These are phyloP conservation scores for Boletus coccyginus DNA, from an alignment of 768 basidiomycete genomes.

Conservation along the genomic window DNA sequence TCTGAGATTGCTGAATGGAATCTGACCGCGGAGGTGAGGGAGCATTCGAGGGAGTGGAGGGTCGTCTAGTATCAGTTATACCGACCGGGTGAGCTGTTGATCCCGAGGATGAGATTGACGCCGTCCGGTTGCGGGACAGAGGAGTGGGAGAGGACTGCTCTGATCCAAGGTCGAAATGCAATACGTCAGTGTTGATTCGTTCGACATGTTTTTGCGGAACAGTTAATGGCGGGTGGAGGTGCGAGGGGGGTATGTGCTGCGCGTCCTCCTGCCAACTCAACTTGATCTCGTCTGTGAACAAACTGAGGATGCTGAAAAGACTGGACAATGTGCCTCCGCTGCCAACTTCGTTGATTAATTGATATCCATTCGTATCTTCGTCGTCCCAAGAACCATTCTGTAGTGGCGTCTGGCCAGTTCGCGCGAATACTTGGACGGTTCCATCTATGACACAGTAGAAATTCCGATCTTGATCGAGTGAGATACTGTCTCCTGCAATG, in stretches of 20 bases:
- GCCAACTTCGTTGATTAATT: conserved; percentile 93
- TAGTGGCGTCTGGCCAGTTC: conserved; percentile 52
- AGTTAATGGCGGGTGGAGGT: conserved; percentile 19
- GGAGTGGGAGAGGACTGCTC: conserved; percentile 26
- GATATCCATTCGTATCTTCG: conserved; percentile 92
- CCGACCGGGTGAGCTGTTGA: conserved; percentile 61
- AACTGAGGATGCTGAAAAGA: conserved; percentile 92
- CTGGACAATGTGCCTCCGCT: conserved; percentile 94
- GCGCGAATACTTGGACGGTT: conserved; percentile 90
- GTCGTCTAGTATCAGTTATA: conserved; percentile 1
- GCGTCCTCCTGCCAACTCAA: conserved; percentile 85
- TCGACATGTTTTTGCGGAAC: conserved; percentile 28
- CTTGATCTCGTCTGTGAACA: conserved; percentile 94
- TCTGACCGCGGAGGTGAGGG: conserved; percentile 25
- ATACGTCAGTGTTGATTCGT: conserved; percentile 63
- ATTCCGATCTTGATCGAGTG: conserved; percentile 86
- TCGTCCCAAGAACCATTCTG: conserved; percentile 68
- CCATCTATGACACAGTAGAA: conserved; percentile 99
- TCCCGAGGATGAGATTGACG: conserved; percentile 62
- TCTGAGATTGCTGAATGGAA: conserved; percentile 27
- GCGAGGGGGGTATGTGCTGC: conserved; percentile 23
- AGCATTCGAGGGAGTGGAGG: conserved; percentile 13
- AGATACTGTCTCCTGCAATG: conserved; percentile 92
- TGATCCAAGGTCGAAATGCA: conserved; percentile 49
- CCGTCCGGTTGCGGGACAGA: conserved; percentile 40